Evolutionary conservation across 345 rosid genomes (phyloP), one percentile per base, ranked within the genome.

Genomic region (Ricinus communis): DNA sequence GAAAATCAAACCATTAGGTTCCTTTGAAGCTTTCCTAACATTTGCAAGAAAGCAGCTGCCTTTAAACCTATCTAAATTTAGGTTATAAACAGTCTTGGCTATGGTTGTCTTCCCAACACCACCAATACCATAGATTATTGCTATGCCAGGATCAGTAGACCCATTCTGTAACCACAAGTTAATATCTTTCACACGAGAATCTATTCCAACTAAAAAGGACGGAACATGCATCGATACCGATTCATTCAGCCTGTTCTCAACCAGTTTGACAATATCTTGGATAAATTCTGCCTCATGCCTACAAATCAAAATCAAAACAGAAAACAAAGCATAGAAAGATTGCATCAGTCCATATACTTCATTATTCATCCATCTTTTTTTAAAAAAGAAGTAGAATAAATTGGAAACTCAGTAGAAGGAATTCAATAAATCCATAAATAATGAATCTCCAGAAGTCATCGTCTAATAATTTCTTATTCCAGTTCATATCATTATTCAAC

Each of bases 31-130:
- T 60, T 77, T 76, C 70, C 76, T 61, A 63, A 76, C 52, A 58
- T 76, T 62, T 18, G 77, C 69, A 13, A 82, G 60, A 72, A 76
- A 82, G 74, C 82, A 51, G 3, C 59, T 36, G 19, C 71, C 74
- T 54, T 82, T 72, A 70, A 76, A 82, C 45, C 25, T 66, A 38
- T 53, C 9, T 5, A 57, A 66, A 60, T 70, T 70, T 40, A 65
- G 67, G 28, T 80, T 76, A 73, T 28, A 80, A 12, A 68, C 71
- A 36, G 19, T 36, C 71, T 67, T 67, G 2, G 71, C 71, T 33
- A 67, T 53, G 14, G 71, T 58, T 46, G 76, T 73, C 66, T 73
- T 73, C 38, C 76, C 76, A 22, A 65, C 33, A 24, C 71, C 71
- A 13, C 83, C 81, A 50, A 80, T 69, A 13, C 83, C 83, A 22